Evolutionary conservation across 495 filamentous ascomycete species (phyloP), one percentile per base, ranked within the genome.

Genomic region (Penicillium malachiteum): DNA sequence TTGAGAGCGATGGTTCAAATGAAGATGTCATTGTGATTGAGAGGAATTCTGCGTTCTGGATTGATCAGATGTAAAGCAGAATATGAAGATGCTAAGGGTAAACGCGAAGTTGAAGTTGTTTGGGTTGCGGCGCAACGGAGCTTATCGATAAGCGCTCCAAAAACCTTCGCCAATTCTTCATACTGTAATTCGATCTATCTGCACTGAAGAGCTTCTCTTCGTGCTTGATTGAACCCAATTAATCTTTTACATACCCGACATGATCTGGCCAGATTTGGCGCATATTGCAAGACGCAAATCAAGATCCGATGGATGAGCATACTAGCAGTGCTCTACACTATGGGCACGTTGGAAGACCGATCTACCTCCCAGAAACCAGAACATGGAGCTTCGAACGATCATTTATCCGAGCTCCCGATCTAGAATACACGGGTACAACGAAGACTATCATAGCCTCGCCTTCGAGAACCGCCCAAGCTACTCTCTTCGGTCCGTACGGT

Each of bases 1-100:
- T 87, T 1, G 89, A 91, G 46, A 89, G 75, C 0, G 89, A 88
- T 2, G 87, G 84, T 57, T 95, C 90, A 61, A 93, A 92, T 42
- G 82, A 83, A 9, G 86, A 58, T 55, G 59, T 33, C 62, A 67
- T 67, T 37, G 8, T 26, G 8, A 37, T 37, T 3, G 11, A 38
- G 38, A 14, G 35, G 39, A n/a, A 26, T 21, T 48, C 33, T 33
- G 13, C 21, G 21, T 26, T 26, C 21, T 1, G 21, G 21, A 26
- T 26, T 26, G 21, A 26, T 26, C 21, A 26, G 4, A 26, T 26
- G 21, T 26, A 1, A 26, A 26, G 21, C 21, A 26, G 21, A 26
- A 4, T 26, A 4, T 26, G 21, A 26, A 26, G 21, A 26, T 26
- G 21, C n/a, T n/a, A n/a, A 26, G 1, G 21, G 21, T 26, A 26